Base-by-base conservation (phyloP, 306 rosid species). In the Mimosa bimucronata region DNA sequence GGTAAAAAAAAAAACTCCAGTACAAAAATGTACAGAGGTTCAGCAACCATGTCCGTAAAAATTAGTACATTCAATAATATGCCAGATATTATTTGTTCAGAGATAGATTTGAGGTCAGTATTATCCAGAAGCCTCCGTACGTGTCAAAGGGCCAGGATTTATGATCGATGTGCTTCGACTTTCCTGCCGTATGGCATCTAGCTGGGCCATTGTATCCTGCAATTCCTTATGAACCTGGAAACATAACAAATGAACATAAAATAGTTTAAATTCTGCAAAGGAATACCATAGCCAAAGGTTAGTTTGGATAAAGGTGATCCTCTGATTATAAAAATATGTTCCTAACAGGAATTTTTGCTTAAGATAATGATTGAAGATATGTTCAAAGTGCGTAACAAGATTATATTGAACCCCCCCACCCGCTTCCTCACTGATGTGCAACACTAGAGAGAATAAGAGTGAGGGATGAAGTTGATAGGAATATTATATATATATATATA, bases 101-200 rank as follows among this genome's bases (percentile, higher is more conserved):
- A n/a, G 23, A 48, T 9, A 75, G 84, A 72, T 31, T 74, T n/a
- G 37, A 57, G 82, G 66, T 74, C 87, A 80, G 81, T 75, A 82
- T 86, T 83, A 69, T 92, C 97, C 81, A 85, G 80, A 74, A 88
- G 80, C 79, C 81, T 86, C 61, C n/a, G n/a, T n/a, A n/a, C 84
- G 86, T 28, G 97, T 90, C 94, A 88, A 23, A 41, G 92, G 97
- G 44, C 90, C 91, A 10, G 97, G 91, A 80, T 87, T 92, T 23
- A 92, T 79, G 5, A 90, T 26, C 11, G 97, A 90, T 40, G 90
- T 58, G 57, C 91, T 88, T 78, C 94, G 88, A 21, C 92, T 88
- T 84, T 92, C 98, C 79, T 91, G 84, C 68, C 90, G 94, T 86
- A 94, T 92, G 30, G 97, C 94, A 69, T 94, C 97, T 48, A 94